Percentiles rank a stretch among this genome's conserved stretches.
Conservation (phyloP, 495 filamentous ascomycete genomes). For the Penicillium turbatum region DNA sequence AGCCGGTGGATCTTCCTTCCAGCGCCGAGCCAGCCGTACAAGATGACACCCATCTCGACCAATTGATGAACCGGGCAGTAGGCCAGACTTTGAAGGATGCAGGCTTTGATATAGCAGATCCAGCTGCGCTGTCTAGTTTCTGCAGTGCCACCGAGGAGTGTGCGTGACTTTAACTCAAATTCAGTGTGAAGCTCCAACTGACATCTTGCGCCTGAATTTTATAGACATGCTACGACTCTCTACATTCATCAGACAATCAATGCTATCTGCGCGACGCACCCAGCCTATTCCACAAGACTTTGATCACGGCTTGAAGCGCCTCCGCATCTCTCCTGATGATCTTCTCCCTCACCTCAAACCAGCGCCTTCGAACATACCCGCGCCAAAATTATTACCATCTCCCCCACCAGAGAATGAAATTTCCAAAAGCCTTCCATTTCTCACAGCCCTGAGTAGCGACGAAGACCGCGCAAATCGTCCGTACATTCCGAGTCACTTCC, state of each 20-base stretch:
- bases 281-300: slow-evolving; percentile 66
- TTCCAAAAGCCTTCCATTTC: slow-evolving; percentile 40
- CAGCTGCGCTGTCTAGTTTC: slow-evolving; percentile 56
- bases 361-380: slow-evolving; percentile 28
- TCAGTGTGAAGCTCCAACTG: slow-evolving; percentile 16
- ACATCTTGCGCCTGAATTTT: slow-evolving; percentile 3
- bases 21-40: slow-evolving; percentile 23
- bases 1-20: slow-evolving; percentile 29
- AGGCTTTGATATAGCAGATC: slow-evolving; percentile 56
- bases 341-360: slow-evolving; percentile 39
- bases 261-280: slow-evolving; percentile 56
- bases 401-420: slow-evolving; percentile 45
- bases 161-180: slow-evolving; percentile 31
- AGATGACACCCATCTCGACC: slow-evolving; percentile 45
- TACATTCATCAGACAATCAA: slow-evolving; percentile 54
- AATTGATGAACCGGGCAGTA: slow-evolving; percentile 55
- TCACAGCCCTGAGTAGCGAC: slow-evolving; percentile 52
- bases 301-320: slow-evolving; percentile 52
- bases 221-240: slow-evolving; percentile 57
- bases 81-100: slow-evolving; percentile 47
- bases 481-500: slow-evolving; percentile 65
- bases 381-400: slow-evolving; percentile 37
- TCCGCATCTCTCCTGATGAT: slow-evolving; percentile 33
- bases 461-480: slow-evolving; percentile 43
- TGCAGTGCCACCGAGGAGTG: slow-evolving; percentile 58